phyloP scores from a whole-genome alignment of 768 basidiomycete genomes.

The Rhodotorula sphaerocarpa region DNA sequence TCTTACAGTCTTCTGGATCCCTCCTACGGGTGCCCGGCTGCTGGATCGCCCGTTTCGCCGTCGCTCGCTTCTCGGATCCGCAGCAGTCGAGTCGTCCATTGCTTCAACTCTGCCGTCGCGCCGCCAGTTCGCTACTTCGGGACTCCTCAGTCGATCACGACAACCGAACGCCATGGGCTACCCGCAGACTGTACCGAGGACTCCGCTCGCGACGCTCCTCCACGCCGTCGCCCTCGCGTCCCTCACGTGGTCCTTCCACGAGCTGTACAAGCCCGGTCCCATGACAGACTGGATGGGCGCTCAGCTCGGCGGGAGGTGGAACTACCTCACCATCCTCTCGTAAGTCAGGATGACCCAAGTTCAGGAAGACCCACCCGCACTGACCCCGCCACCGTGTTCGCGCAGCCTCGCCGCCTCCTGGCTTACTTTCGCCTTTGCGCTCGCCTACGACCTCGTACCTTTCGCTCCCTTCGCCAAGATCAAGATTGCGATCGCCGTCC shows the following conservation, averaged over 20 bases:
- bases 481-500: slow-evolving; percentile 25
- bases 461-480: slow-evolving; percentile 14
- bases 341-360: too few relatives aligned
- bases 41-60: too few relatives aligned
- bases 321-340: slow-evolving; percentile 31
- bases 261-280: slow-evolving; percentile 13
- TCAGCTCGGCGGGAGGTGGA: slow-evolving; percentile 19
- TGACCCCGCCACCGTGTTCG: too few relatives aligned
- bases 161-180: neutral
- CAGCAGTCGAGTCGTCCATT: too few relatives aligned
- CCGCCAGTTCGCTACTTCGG: too few relatives aligned
- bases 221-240: slow-evolving; percentile 22
- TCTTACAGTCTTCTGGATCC: too few relatives aligned
- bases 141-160: neutral
- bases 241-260: slow-evolving; percentile 6
- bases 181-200: neutral
- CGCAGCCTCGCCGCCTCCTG: slow-evolving; percentile 23
- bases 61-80: too few relatives aligned
- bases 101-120: too few relatives aligned
- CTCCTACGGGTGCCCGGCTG: too few relatives aligned
- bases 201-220: neutral
- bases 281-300: slow-evolving; percentile 18
- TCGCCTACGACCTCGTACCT: slow-evolving; percentile 32
- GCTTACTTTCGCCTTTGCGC: slow-evolving; percentile 23
- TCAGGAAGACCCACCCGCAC: too few relatives aligned